Base-by-base conservation (phyloP, 2,329 filamentous ascomycete genomes). In the Sarocladium oryzae region DNA sequence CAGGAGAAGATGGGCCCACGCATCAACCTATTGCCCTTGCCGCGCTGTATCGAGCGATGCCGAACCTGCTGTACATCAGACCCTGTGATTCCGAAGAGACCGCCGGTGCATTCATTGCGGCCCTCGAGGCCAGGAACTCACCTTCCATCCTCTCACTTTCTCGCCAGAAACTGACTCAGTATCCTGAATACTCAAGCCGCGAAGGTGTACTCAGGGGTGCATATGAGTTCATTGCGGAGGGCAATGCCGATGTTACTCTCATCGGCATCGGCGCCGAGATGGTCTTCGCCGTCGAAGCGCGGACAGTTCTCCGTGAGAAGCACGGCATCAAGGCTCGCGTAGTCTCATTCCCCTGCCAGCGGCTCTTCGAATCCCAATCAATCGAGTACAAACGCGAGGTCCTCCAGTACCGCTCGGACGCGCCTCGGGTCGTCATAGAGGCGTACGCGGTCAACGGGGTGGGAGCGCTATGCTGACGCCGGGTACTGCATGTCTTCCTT, bases 11-110 rank as follows among this genome's bases (percentile, higher is more conserved):
- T 55, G 81, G 80, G 0, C 81, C 79, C 0, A 84, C 81, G 0
- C 81, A 84, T 56, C 81, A 84, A 60, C 80, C 81, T 2, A 75
- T 84, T 26, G 80, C 74, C 32, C 66, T 84, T 0, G 73, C 76
- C 9, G 63, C 73, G 0, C 66, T 84, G 2, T 84, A 79, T 60
- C 75, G 81, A 4, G 75, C 79, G 21, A 84, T 84, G 79, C 81
- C 80, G 0, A 82, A 83, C 53, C 55, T 84, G 0, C 64, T 78
- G 1, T 83, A 82, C 60, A 79, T 84, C 51, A 76, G 81, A 0
- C 81, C 81, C 0, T 71, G 72, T 43, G 80, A 84, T 54, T 73
- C 69, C 43, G 78, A 84, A 57, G 81, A 85, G 61, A 72, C 69
- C 0, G 72, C 73, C 1, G 79, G 79, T 11, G 80, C 78, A 3